Evolutionary conservation across 2,329 filamentous ascomycete species (phyloP).

Genomic region (Trichoderma polysporum): DNA sequence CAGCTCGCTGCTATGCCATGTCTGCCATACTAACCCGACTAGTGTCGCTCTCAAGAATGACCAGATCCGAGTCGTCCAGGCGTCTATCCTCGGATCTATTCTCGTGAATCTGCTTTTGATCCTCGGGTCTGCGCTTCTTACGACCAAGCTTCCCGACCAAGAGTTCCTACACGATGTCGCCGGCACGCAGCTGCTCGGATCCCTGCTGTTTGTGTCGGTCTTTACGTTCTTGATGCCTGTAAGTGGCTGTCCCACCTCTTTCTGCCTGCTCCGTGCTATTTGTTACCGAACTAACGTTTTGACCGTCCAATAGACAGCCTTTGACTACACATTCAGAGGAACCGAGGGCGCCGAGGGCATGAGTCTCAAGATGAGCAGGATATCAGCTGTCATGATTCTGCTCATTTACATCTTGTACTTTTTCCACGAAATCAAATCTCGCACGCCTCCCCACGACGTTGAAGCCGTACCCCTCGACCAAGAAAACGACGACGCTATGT

Average conservation of each 20-base stretch:
- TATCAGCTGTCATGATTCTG: slow-evolving; percentile 72
- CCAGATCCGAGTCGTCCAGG: slow-evolving; percentile 73
- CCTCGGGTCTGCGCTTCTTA: slow-evolving; percentile 71
- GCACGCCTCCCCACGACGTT: not conserved
- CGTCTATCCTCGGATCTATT: slow-evolving; percentile 73
- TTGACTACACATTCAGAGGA: slow-evolving; percentile 54
- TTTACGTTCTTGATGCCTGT: slow-evolving; percentile 42
- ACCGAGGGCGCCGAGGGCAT: slow-evolving; percentile 54
- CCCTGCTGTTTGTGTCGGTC: slow-evolving; percentile 39
- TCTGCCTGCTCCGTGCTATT: not conserved
- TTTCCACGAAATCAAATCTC: slow-evolving; percentile 72
- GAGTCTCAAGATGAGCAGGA: slow-evolving; percentile 72
- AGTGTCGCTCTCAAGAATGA: slow-evolving; percentile 55
- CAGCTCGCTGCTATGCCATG: not conserved
- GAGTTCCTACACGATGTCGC: slow-evolving; percentile 52
- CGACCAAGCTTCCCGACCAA: slow-evolving; percentile 66
- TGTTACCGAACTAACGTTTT: not conserved
- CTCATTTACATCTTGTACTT: slow-evolving; percentile 73
- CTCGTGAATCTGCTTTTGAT: slow-evolving; percentile 75
- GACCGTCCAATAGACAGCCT: slow-evolving; percentile 37
- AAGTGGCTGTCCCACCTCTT: slow-evolving; percentile 20
- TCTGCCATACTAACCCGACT: not conserved
- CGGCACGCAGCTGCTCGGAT: slow-evolving; percentile 38
- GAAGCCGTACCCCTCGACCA: not conserved
- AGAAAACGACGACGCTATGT: not conserved